A percentile compares a stretch with the other conserved stretches of the same genome.
Evolutionary conservation across 805 yeast genomes (phyloP).

Genomic region (Yamadazyma sp.): DNA sequence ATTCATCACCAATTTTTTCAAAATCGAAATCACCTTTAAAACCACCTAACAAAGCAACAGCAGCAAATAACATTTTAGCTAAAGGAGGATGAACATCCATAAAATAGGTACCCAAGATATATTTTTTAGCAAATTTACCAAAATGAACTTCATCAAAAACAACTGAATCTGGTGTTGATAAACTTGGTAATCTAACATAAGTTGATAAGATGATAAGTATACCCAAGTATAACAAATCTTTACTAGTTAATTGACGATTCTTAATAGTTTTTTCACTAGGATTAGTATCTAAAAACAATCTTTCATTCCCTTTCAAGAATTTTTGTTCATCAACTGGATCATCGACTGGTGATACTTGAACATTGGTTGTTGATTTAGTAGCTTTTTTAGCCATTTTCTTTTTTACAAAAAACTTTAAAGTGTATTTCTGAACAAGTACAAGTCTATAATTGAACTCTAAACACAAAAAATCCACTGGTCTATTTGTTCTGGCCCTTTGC

Average conservation of each 20-base stretch:
- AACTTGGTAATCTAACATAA: slow-evolving; percentile 56
- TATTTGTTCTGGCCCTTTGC: too few species aligned
- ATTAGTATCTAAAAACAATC: slow-evolving; percentile 55
- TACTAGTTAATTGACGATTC: slow-evolving; percentile 38
- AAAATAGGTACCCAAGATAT: slow-evolving; percentile 61
- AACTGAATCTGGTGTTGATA: slow-evolving; percentile 72
- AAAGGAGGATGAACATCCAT: slow-evolving; percentile 82
- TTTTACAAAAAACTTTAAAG: too few species aligned
- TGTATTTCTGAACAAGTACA: too few species aligned
- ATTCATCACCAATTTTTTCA: slow-evolving; percentile 60
- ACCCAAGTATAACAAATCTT: slow-evolving; percentile 29
- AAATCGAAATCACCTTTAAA: slow-evolving; percentile 70
- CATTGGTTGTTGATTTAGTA: too few species aligned
- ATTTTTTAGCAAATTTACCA: slow-evolving; percentile 92
- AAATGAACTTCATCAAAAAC: slow-evolving; percentile 94
- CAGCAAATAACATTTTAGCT: slow-evolving; percentile 73
- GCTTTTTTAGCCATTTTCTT: not conserved
- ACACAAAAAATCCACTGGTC: too few species aligned
- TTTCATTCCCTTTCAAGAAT: slow-evolving; percentile 8
- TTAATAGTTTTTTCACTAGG: slow-evolving; percentile 15
- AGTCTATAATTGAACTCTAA: too few species aligned
- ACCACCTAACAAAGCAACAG: slow-evolving; percentile 64
- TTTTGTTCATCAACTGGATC: slow-evolving; percentile 7
- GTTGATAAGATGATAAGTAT: slow-evolving; percentile 47
- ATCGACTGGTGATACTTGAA: not conserved